Evolutionary conservation across 2,329 filamentous ascomycete genomes (phyloP), one percentile per base, ranked within the genome.

Genomic region (Penicillium sumatraense): DNA sequence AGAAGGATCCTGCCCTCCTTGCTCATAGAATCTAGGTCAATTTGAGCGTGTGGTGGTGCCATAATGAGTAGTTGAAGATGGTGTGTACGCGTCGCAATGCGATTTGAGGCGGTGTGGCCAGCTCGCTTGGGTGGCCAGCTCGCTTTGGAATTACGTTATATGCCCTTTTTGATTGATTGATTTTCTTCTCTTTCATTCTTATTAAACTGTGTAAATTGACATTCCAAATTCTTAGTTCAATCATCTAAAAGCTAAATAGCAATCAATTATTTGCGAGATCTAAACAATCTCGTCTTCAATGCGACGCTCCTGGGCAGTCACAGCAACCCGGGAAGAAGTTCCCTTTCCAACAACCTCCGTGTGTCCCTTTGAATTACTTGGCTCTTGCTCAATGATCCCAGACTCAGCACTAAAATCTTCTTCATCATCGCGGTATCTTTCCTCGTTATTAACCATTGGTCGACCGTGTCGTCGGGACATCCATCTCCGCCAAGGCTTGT

Each of bases 401-500:
- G 7, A 14, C 1, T 38, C 47, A 16, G 21, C 55, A 31, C 4
- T 36, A 1, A 31, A 21, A 11, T 40, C 53, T 5, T 36, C 16
- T 29, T 42, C 35, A 46, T 65, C 65, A 57, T 68, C 64, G 3
- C 49, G 53, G 49, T 64, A 64, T 2, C 56, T 35, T 38, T 68
- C 66, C 21, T 69, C 67, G n/a, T 66, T 62, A 7, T 24, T 53
- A 7, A 54, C 51, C 9, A 57, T 13, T 13, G 45, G 53, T 45
- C 59, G 63, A 0, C 64, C 64, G 51, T 71, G 62, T 4, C 63
- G 58, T 46, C 59, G 65, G 54, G 84, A 83, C 49, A 88, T 76
- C 67, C 81, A 79, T 50, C 81, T 74, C 56, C 91, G 83, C 93
- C 93, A 97, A 0, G 90, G 90, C 61, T 83, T 84, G 70, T 97